Base-by-base conservation (phyloP, 140 eudicot species). In the Stevia rebaudiana region DNA sequence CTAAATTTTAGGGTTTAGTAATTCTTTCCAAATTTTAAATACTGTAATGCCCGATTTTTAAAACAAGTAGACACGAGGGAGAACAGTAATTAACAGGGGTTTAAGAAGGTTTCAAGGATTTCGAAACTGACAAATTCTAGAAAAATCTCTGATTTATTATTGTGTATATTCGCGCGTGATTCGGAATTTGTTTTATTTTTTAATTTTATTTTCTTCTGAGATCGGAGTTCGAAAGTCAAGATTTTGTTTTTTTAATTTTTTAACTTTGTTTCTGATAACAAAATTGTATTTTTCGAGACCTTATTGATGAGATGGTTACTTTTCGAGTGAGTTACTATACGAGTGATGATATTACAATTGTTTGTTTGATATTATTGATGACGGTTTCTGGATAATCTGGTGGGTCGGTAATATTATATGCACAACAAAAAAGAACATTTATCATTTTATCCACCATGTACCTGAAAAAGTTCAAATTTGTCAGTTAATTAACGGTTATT, bases 401-500 rank as follows among this genome's bases (percentile, higher is more conserved):
- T 64, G 50, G 41, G 48, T 53, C 57, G 73, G 42, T 52, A 67
- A 47, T 63, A 43, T 48, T 65, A 24, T 77, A 67, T 57, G 79
- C 50, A 73, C 46, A 74, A 53, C 67, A 47, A 58, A 44, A 44
- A 77, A 64, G 54, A 28, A 60, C 57, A 55, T 70, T 44, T 30
- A 63, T 73, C 71, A 64, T n/a, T n/a, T n/a, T n/a, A n/a, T 65
- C 70, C 64, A 54, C 76, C 69, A 60, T 70, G 75, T 67, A 67
- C 68, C 19, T 68, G 66, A 59, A 80, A 85, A 73, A 55, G 77
- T 68, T 58, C 35, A 42, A 68, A 74, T 66, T 75, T 50, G 79
- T 79, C 82, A 72, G 77, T 81, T 81, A 71, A 64, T 73, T 79
- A 62, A 69, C 60, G 67, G 43, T 15, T 22, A 61, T 51, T 65